Base-by-base conservation (phyloP, 1,284 basidiomycete genomes). In the Rhodotorula sp. region DNA sequence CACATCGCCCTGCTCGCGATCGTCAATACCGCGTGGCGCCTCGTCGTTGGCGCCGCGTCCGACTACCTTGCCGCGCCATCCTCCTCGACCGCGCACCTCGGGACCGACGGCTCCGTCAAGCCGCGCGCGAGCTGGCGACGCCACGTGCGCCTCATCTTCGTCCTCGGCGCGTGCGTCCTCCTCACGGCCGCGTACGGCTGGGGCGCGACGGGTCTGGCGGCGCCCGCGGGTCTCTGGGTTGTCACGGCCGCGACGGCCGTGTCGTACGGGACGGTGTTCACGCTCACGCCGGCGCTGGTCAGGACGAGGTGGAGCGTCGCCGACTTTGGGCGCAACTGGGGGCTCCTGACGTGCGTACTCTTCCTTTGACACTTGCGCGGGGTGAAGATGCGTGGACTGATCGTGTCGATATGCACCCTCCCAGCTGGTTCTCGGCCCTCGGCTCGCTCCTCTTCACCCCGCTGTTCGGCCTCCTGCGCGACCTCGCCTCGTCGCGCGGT, bases 251-350 rank as follows among this genome's bases (percentile, higher is more conserved):
- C 55, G 21, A 66, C 70, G 19, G 77, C 73, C 19, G 17, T 68
- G 19, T 45, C 67, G 4, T 78, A 78, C 65, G 77, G 77, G 17
- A 48, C 72, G 10, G 53, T 74, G 19, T 78, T 75, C 50, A 77
- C 76, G 21, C 64, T 76, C 49, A 60, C 65, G 0, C 78, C 78
- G 0, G 68, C 77, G 1, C 69, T 79, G 50, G 72, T 78, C 25
- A 70, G 75, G 23, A 63, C 69, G 8, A 69, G 74, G 19, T 79
- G 73, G 71, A 65, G 66, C n/a, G 27, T 66, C 45, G 61, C 57
- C 42, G 56, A 70, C n/a, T 79, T 79, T 49, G 78, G 78, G 7
- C 57, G 77, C 7, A 78, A 78, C 60, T 79, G 75, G 69, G 77
- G 77, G 4, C 57, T 76, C 4, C 48, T 77, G n/a, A 75, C 73